Percentiles rank a stretch among this genome's conserved stretches.
Conservation (phyloP, 805 yeast species). For the Wickerhamomyces ciferrii region DNA sequence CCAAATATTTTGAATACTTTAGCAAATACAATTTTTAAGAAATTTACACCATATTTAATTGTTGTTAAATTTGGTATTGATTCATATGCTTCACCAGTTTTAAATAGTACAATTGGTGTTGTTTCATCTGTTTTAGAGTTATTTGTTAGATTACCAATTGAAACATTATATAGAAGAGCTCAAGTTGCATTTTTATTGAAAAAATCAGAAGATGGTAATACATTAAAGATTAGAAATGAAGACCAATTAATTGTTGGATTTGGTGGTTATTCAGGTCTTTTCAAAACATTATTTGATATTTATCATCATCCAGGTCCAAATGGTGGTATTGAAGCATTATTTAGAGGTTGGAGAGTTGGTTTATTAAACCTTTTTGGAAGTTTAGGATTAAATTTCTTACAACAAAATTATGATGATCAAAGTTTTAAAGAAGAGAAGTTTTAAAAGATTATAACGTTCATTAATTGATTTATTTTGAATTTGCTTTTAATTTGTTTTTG, state of each 20-base stretch:
- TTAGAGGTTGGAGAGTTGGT: constrained; percentile 93
- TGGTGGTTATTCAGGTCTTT: constrained; percentile 49
- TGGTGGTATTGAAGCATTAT: constrained; percentile 46
- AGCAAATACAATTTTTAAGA: constrained; percentile 53
- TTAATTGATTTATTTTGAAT: too few species aligned
- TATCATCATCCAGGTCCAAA: constrained; percentile 33
- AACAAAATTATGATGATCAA: constrained; percentile 41
- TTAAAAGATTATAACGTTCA: constrained; percentile 1
- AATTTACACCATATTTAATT: constrained; percentile 61
- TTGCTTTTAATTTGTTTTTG: not conserved
- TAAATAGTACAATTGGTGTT: constrained; percentile 55
- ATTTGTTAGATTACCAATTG: constrained; percentile 78
- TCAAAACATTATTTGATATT: constrained; percentile 47
- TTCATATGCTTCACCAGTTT: constrained; percentile 52
- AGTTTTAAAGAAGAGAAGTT: constrained; percentile 37
- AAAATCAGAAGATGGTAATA: constrained; percentile 19
- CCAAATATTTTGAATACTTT: constrained; percentile 70
- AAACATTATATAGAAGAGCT: constrained; percentile 78
- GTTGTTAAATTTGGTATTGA: constrained; percentile 62
- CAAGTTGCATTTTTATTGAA: constrained; percentile 62
- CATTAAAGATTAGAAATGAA: constrained; percentile 35
- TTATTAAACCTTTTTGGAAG: constrained; percentile 72
- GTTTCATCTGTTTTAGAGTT: constrained; percentile 62
- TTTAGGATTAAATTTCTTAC: constrained; percentile 69
- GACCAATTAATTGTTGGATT: constrained; percentile 56